Conservation (phyloP, 1,139 yeast species). For the Magnusiomyces magnusii region DNA sequence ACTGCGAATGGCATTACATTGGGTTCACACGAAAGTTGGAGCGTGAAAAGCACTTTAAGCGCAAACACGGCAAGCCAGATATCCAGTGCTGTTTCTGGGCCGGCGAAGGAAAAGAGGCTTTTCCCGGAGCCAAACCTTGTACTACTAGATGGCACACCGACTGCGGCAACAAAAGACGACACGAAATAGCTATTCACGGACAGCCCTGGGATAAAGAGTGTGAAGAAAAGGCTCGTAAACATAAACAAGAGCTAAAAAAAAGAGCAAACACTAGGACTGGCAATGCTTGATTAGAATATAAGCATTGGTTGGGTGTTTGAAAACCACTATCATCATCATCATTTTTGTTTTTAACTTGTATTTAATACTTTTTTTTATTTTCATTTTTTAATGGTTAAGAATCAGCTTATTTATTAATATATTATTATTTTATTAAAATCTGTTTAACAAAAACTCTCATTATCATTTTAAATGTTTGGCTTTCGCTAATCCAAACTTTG, state of each 20-base stretch:
- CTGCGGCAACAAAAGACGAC: constrained; percentile 27
- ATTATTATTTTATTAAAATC: too few species aligned
- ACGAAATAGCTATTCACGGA: constrained; percentile 28
- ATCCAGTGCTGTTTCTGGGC: constrained; percentile 29
- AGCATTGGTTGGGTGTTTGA: too few species aligned
- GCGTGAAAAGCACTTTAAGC: constrained; percentile 25
- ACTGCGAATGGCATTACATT: constrained; percentile 27
- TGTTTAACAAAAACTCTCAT: too few species aligned
- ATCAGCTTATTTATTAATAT: too few species aligned
- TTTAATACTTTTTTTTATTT: too few species aligned
- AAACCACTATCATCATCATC: background rate
- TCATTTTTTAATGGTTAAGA: too few species aligned
- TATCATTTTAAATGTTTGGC: too few species aligned
- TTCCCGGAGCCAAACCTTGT: constrained; percentile 25
- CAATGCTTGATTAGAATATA: too few species aligned
- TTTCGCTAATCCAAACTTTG: too few species aligned
- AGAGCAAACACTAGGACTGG: background rate
- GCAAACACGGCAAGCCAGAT: constrained; percentile 27
- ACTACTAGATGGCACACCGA: constrained; percentile 31
- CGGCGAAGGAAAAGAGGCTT: constrained; percentile 23
- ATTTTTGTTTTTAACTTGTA: too few species aligned
- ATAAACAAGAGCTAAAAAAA: background rate
- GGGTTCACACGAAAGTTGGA: constrained; percentile 30
- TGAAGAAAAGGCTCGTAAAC: background rate
- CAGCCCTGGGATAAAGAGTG: background rate